A percentile compares a stretch with the other conserved stretches of the same genome.
Conservation (phyloP, 2,329 filamentous ascomycete genomes). For the Hypoxylon sp. region DNA sequence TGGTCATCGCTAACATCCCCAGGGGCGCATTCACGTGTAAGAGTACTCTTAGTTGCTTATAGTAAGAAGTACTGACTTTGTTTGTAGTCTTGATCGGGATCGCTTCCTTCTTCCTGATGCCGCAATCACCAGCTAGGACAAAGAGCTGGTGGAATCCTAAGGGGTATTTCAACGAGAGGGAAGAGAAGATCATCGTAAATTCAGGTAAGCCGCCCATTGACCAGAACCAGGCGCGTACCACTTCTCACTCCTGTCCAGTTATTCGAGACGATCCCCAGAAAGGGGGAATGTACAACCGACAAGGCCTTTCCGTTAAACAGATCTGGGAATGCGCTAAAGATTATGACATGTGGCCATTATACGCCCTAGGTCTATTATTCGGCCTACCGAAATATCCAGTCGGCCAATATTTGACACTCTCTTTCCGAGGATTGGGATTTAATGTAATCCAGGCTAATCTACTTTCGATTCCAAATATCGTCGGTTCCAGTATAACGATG, state of each 20-base stretch:
- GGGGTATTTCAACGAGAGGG: conserved; percentile 75
- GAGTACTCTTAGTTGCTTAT: conserved; percentile 4
- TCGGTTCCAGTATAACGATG: conserved; percentile 65
- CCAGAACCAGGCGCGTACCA: not conserved
- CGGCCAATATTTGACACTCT: conserved; percentile 48
- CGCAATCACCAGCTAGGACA: conserved; percentile 74
- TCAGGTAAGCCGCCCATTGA: conserved; percentile 49
- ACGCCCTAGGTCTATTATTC: conserved; percentile 54
- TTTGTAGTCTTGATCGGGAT: conserved; percentile 64
- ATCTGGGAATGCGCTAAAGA: conserved; percentile 65
- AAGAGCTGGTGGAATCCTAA: conserved; percentile 67
- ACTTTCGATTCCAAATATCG: conserved; percentile 65
- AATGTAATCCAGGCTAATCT: conserved; percentile 68
- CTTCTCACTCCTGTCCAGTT: conserved; percentile 57
- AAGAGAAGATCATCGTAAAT: conserved; percentile 78
- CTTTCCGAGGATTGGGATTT: conserved; percentile 48
- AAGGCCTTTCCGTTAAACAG: conserved; percentile 61
- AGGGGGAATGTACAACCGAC: conserved; percentile 66
- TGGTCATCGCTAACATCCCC: conserved; percentile 34
- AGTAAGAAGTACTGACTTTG: conserved; percentile 58
- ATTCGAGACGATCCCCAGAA: conserved; percentile 68
- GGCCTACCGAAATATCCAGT: conserved; percentile 65
- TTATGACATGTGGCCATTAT: conserved; percentile 66
- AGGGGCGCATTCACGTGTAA: conserved; percentile 56
- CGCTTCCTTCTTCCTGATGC: conserved; percentile 70